Evolutionary conservation across 441 rosid genomes (phyloP), one percentile per base, ranked within the genome.

Genomic region (Populus hybrid): DNA sequence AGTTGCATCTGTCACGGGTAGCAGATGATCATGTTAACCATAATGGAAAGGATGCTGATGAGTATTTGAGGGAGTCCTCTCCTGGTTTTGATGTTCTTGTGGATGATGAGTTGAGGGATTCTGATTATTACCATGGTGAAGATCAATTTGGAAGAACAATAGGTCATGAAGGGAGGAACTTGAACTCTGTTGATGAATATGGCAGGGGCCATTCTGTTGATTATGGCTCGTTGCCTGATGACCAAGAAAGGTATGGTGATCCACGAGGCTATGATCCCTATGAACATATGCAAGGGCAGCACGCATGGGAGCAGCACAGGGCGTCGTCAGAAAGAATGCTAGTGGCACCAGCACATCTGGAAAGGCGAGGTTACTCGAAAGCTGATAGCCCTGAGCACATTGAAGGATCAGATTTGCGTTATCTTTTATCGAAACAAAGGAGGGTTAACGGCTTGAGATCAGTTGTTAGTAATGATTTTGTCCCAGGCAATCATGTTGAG

Each of bases 41-140:
- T 79, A 87, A 83, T 73, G 90, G 85, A 54, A 95, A 88, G 90
- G 98, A 93, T 26, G 50, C 83, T 40, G 95, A 93, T 74, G 98
- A 95, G 24, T 79, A 82, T 71, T 69, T 90, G 76, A 90, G 91
- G 86, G 98, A 95, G 81, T 91, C 97, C 10, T 93, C 99, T 83
- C 99, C 99, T 81, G 99, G 99, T 70, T 93, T 95, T 88, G 95
- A 95, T 88, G 99, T 95, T 81, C 94, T 95, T 76, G 99, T 95
- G 82, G 97, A 92, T 74, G 91, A 91, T 81, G 98, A 95, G 82
- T 81, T 83, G 21, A 72, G 90, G 77, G 93, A 88, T 71, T 76
- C 92, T 71, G 93, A 91, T 77, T 95, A 86, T 82, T 93, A 87
- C 79, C 93, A 84, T 57, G 89, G 86, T 61, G 97, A 89, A 78